A percentile compares a stretch with the other conserved stretches of the same genome.
Conservation (phyloP, 2,329 filamentous ascomycete species). For the Elsinoe batatas region DNA sequence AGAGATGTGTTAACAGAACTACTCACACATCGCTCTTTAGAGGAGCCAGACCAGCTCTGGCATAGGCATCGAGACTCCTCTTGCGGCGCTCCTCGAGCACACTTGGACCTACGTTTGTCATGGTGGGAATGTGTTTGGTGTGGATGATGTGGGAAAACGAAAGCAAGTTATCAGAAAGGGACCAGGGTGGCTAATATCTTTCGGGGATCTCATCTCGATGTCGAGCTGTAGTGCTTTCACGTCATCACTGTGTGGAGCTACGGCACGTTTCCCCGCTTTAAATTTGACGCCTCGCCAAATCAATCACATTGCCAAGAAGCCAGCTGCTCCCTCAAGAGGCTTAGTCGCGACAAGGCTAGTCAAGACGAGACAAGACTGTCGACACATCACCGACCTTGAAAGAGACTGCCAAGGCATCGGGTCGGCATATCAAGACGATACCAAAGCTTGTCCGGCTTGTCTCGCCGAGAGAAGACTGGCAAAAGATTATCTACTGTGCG, state of each 20-base stretch:
- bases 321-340: neutral
- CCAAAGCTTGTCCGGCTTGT: neutral
- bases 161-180: neutral
- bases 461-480: neutral
- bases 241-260: conserved; percentile 1
- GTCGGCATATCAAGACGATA: neutral
- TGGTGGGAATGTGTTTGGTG: neutral
- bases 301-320: neutral
- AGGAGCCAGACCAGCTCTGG: neutral
- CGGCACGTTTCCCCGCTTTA: neutral
- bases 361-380: conserved; percentile 4
- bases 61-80: conserved; percentile 10
- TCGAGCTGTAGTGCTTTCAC: conserved; percentile 5
- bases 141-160: neutral
- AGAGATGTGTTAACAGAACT: neutral
- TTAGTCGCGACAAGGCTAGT: neutral
- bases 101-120: conserved; percentile 17
- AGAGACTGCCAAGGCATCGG: neutral
- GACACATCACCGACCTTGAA: neutral
- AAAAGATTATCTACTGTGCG: neutral
- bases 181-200: neutral
- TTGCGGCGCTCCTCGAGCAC: conserved; percentile 23
- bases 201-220: conserved; percentile 1
- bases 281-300: neutral
- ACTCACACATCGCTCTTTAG: neutral